These are phyloP conservation scores for Pulveroboletus ravenelii DNA, from an alignment of 768 basidiomycete genomes.

Conservation along the genomic window DNA sequence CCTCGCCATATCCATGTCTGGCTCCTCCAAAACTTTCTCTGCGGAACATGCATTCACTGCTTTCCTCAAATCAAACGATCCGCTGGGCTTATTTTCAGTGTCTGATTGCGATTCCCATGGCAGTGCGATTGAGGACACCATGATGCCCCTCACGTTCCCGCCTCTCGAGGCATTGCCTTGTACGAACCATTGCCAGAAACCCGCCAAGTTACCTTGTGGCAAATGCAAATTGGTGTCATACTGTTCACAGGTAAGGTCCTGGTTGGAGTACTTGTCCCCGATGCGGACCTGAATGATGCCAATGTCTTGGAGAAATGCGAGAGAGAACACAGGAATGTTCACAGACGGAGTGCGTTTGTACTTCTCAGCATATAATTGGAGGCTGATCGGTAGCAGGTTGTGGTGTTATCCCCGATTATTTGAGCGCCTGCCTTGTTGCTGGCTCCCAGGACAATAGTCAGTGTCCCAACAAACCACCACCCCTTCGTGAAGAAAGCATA, in stretches of 20 bases:
- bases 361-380: neutral
- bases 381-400: conserved; percentile 13
- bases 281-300: neutral
- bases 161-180: conserved; percentile 29
- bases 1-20: conserved; percentile 8
- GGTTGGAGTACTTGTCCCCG: neutral
- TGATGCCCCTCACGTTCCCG: conserved; percentile 16
- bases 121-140: conserved; percentile 7
- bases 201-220: conserved; percentile 20
- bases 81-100: conserved; percentile 6
- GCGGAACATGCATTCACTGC: conserved; percentile 6
- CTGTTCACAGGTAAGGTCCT: conserved; percentile 33
- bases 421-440: neutral
- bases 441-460: conserved; percentile 2
- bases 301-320: conserved; percentile 34
- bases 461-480: neutral
- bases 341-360: conserved; percentile 30
- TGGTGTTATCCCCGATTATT: neutral
- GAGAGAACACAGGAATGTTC: conserved; percentile 31
- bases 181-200: conserved; percentile 30
- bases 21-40: neutral
- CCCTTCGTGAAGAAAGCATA: neutral
- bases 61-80: conserved; percentile 18
- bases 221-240: conserved; percentile 39
- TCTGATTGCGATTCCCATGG: conserved; percentile 21